A percentile compares a stretch with the other conserved stretches of the same genome.
Conservation (phyloP, 2,329 filamentous ascomycete species). For the Diaporthe sp. region DNA sequence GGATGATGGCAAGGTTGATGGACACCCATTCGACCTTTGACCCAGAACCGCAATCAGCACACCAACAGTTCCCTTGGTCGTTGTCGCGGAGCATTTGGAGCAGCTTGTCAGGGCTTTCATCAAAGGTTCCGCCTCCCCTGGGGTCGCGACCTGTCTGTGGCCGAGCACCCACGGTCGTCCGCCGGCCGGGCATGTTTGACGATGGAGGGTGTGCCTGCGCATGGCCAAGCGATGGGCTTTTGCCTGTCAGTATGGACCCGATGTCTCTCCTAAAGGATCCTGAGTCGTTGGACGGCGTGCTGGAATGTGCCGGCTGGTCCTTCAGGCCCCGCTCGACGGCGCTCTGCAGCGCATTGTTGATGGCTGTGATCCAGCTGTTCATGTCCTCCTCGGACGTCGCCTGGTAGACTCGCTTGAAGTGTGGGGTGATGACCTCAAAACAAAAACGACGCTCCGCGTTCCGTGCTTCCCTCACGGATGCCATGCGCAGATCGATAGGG, state of each 20-base stretch:
- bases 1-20: slow-evolving; percentile 94
- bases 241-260: slow-evolving; percentile 91
- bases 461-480: slow-evolving; percentile 93
- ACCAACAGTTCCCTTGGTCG: slow-evolving; percentile 93
- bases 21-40: slow-evolving; percentile 99
- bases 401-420: slow-evolving; percentile 96
- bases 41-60: slow-evolving; percentile 92
- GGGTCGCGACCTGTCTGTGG: slow-evolving; percentile 72
- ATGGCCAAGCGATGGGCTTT: slow-evolving; percentile 77
- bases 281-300: slow-evolving; percentile 56
- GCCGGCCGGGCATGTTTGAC: slow-evolving; percentile 75
- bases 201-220: slow-evolving; percentile 58
- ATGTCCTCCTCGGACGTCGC: slow-evolving; percentile 98
- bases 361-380: slow-evolving; percentile 94
- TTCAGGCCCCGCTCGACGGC: slow-evolving; percentile 83
- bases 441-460: slow-evolving; percentile 96
- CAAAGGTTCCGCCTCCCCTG: slow-evolving; percentile 69
- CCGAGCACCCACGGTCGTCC: slow-evolving; percentile 91
- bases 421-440: slow-evolving; percentile 97
- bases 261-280: slow-evolving; percentile 81
- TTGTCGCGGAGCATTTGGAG: slow-evolving; percentile 88
- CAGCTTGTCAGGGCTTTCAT: slow-evolving; percentile 86
- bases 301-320: slow-evolving; percentile 57
- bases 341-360: slow-evolving; percentile 97
- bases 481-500: slow-evolving; percentile 95